Evolutionary conservation across 257 asterid species (phyloP), one percentile per base, ranked within the genome.

Genomic region (Voacanga thouarsii): DNA sequence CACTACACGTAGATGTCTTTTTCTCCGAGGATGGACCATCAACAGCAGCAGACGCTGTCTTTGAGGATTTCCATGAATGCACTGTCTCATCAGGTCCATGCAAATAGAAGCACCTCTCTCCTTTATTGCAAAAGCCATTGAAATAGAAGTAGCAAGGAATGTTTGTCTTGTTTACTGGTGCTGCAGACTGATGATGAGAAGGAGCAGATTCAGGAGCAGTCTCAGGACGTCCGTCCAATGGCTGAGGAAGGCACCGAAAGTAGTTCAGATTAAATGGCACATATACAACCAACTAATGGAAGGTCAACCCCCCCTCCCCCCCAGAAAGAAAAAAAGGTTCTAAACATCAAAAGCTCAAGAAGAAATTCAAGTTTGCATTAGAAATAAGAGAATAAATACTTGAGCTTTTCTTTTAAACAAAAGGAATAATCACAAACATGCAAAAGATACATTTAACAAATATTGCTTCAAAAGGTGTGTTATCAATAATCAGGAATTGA

Each of bases 81-180:
- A 72, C 23, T 53, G 57, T 71, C n/a, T 80, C 86, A 56, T 30
- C 84, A 70, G 84, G 83, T 75, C 80, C 84, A 61, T 83, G 89
- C 82, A 81, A 71, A 68, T 70, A 86, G 39, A 50, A 28, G 59
- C 89, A 86, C 24, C 79, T 65, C 24, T 81, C 89, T 53, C 89
- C 89, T 82, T 83, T 86, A 71, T 59, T 83, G 74, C 89, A 86
- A 75, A 23, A 84, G 18, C 87, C 82, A 72, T 84, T 86, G 81
- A 72, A 79, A 45, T 81, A 83, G 80, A 77, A 86, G 80, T 64
- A 77, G 78, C 89, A 86, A 6, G 84, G 87, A 24, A 71, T 72
- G 5, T 68, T 75, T 45, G 82, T 77, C 89, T 86, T 83, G 60
- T 77, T 83, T 55, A 41, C 80, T 39, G 83, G 71, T 55, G 75